phyloP scores from a whole-genome alignment of 306 rosid species.

The Purshia tridentata region DNA sequence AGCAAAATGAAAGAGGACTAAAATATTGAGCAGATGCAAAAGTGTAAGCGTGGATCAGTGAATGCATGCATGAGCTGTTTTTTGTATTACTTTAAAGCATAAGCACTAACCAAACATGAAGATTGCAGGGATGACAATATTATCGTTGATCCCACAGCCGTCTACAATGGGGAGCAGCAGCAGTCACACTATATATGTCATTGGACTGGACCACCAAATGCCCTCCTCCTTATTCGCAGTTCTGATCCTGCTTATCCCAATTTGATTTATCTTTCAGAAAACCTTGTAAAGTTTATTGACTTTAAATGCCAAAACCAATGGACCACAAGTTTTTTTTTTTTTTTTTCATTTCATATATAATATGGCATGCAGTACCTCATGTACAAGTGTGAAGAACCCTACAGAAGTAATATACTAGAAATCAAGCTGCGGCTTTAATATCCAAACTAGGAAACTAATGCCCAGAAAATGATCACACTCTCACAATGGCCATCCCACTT shows the following conservation, averaged over 20 bases:
- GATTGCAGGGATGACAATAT: slow-evolving; percentile 15
- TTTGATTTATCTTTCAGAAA: not conserved
- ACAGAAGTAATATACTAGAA: no score
- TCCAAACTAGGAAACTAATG: no score
- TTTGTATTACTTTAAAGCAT: slow-evolving; percentile 13
- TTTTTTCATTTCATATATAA: no score
- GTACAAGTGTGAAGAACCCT: no score
- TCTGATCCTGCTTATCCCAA: not conserved
- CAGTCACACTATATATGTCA: no score
- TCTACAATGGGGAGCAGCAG: slow-evolving; percentile 10
- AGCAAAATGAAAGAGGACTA: not conserved
- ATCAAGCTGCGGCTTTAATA: no score
- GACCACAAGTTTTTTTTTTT: not conserved
- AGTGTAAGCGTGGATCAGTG: no score
- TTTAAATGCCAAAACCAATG: not conserved
- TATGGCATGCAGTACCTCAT: no score
- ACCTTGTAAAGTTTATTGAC: not conserved
- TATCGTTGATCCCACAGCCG: slow-evolving; percentile 19
- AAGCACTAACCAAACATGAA: slow-evolving; percentile 13
- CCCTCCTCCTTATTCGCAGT: not conserved
- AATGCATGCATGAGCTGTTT: slow-evolving; percentile 9
- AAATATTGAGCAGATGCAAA: not conserved
- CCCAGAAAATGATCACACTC: no score
- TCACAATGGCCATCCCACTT: no score
- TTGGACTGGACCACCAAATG: no score